These are phyloP conservation scores for Gynochthodes officinalis DNA, from an alignment of 257 asterid genomes.

Conservation along the genomic window DNA sequence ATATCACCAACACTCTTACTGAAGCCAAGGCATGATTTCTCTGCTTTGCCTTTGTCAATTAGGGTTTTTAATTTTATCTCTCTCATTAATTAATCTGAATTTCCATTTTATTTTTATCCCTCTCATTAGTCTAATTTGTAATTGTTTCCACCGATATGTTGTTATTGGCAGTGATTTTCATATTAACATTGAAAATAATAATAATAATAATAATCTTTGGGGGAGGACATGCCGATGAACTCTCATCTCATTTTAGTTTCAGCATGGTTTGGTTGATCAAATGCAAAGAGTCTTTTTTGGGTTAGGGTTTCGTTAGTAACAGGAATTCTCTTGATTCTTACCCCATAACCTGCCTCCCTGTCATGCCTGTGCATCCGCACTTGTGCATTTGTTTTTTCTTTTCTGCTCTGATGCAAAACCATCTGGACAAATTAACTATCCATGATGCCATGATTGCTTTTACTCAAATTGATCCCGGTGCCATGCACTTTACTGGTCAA, in stretches of 20 bases:
- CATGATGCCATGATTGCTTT: neutral
- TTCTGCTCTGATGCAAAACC: neutral
- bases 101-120: neutral
- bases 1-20: conserved; percentile 47
- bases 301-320: conserved; percentile 12
- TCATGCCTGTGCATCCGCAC: neutral
- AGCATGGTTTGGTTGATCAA: conserved; percentile 8
- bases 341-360: neutral
- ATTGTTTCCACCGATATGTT: neutral
- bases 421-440: neutral
- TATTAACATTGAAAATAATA: too few relatives aligned
- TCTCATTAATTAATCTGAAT: neutral
- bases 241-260: neutral
- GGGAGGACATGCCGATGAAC: neutral
- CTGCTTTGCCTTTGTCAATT: conserved; percentile 15
- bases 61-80: conserved; percentile 35
- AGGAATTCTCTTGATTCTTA: neutral
- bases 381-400: neutral
- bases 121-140: neutral
- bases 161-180: neutral
- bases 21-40: conserved; percentile 50
- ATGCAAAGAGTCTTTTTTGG: conserved; percentile 2
- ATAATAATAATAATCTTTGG: too few relatives aligned
- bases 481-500: neutral
- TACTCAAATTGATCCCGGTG: neutral